phyloP scores from a whole-genome alignment of 305 asterid genomes.

The Withania somnifera region DNA sequence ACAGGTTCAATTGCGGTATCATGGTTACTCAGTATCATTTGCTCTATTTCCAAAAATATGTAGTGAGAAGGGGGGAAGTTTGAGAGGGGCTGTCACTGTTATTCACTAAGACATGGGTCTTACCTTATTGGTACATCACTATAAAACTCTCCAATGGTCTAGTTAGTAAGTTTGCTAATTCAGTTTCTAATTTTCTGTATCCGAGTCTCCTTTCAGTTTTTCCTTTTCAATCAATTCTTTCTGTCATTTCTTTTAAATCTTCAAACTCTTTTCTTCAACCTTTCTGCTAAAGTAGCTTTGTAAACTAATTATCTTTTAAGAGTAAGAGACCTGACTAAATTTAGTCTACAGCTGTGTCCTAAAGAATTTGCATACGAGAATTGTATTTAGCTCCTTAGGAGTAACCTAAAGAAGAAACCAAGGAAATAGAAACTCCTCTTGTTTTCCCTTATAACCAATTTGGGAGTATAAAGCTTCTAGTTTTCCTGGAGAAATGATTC shows the following conservation, averaged over 20 bases:
- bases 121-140: neutral
- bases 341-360: neutral
- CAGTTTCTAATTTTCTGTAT: too few species aligned
- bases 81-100: neutral
- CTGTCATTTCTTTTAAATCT: neutral
- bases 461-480: too few species aligned
- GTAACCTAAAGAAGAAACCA: neutral
- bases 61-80: neutral
- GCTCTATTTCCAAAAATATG: neutral
- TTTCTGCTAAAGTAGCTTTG: neutral
- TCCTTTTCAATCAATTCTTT: neutral
- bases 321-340: neutral
- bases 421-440: neutral
- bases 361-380: neutral
- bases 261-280: neutral
- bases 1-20: neutral
- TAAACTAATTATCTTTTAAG: neutral
- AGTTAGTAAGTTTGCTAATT: too few species aligned
- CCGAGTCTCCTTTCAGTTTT: too few species aligned
- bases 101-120: neutral
- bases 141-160: too few species aligned
- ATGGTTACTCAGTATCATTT: neutral
- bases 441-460: too few species aligned
- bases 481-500: too few species aligned
- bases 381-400: neutral